Conservation (phyloP, 768 basidiomycete genomes). For the Rhodotorula kratochvilovae region DNA sequence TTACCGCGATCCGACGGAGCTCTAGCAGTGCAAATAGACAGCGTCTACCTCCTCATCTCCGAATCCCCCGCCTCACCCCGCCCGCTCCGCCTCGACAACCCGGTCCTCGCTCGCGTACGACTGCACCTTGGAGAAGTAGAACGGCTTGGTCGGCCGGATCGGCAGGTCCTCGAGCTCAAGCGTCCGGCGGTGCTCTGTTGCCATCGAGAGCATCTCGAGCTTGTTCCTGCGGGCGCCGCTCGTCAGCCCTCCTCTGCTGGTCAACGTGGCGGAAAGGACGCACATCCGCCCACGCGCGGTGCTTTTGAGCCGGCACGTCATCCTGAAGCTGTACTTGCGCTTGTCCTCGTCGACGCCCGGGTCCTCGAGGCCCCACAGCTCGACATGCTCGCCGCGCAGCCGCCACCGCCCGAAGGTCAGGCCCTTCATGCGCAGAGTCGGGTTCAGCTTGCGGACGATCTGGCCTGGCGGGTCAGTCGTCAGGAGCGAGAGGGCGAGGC, state of each 20-base stretch:
- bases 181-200: slow-evolving; percentile 32
- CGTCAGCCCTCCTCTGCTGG: neutral
- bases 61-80: neutral
- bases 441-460: slow-evolving; percentile 39
- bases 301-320: slow-evolving; percentile 32
- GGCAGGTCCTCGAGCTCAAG: slow-evolving; percentile 38
- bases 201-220: slow-evolving; percentile 39
- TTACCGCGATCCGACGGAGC: too few relatives aligned
- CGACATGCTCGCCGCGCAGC: slow-evolving; percentile 36
- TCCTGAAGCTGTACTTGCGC: slow-evolving; percentile 40
- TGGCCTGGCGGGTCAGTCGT: slow-evolving; percentile 37
- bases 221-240: slow-evolving; percentile 37
- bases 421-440: slow-evolving; percentile 29
- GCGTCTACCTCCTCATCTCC: neutral
- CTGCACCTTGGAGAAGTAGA: slow-evolving; percentile 41
- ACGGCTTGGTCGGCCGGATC: slow-evolving; percentile 36
- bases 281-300: slow-evolving; percentile 39
- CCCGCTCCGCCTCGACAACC: neutral
- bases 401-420: slow-evolving; percentile 37
- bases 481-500: slow-evolving; percentile 41
- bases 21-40: too few relatives aligned
- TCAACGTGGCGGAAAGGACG: neutral
- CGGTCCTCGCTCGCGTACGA: slow-evolving; percentile 35
- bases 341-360: slow-evolving; percentile 7
- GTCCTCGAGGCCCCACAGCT: slow-evolving; percentile 35